Base-by-base conservation (phyloP, 306 rosid genomes). In the Gastrolobium bilobum region DNA sequence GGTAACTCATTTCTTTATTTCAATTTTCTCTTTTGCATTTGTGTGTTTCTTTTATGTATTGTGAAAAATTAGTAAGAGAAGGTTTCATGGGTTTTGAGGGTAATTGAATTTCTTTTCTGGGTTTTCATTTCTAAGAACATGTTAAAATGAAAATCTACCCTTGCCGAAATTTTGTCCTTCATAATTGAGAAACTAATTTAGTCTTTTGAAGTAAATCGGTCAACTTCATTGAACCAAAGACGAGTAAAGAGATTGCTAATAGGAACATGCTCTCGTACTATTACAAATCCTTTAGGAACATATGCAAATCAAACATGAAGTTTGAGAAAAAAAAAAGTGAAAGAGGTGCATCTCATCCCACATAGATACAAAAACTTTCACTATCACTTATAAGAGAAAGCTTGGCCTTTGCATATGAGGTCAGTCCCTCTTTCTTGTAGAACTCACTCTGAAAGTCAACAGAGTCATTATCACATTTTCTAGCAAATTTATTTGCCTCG, bases 151-250 rank as follows among this genome's bases (percentile, higher is more conserved):
- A 92, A 89, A 82, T 92, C 93, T 57, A 88, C 89, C 85, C 84
- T 86, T 1, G 87, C 82, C 73, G 53, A 63, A 72, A 92, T 52
- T 84, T 85, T 90, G 81, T 94, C 99, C 84, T 97, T 88, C 40
- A 88, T 95, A 0, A 79, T 92, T 46, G 95, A 82, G 80, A 94
- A 92, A 86, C 99, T 92, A 70, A 94, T 83, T 59, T 94, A 97
- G 80, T 94, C 99, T 84, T 98, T 86, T 3, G 99, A 93, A 65
- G 99, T 95, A 74, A 95, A 95, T 65, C 99, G 92, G 85, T 95
- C 99, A 54, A 95, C 99, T 85, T 95, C 99, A 77, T 95, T 86
- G 91, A 89, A 92, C 99, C 99, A 95, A 73, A 92, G 98, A 84
- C 98, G 92, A 62, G 97, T 85, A 39, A 93, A 88, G 67, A 95